Evolutionary conservation across 225 moss, liverwort and hornwort genomes (phyloP).

Genomic region (Straminergon stramineum): DNA sequence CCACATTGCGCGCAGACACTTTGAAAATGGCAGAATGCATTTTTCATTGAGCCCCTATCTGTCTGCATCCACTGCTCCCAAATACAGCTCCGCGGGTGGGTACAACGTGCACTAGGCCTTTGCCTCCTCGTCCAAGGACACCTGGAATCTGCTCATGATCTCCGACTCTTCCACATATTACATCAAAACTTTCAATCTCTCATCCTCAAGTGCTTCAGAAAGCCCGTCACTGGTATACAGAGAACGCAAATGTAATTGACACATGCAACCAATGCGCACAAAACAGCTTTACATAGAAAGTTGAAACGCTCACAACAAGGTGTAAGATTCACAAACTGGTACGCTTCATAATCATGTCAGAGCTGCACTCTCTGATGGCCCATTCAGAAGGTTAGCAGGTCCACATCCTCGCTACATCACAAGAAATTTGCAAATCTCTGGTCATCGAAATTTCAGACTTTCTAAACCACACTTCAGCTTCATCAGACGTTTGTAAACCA

Average conservation of each 20-base stretch:
- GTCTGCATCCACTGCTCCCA: not conserved
- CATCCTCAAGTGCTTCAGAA: not conserved
- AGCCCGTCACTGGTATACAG: not conserved
- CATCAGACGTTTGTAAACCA: not conserved
- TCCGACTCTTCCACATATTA: not conserved
- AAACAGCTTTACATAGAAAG: not conserved
- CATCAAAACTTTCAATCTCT: not conserved
- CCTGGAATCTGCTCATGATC: not conserved
- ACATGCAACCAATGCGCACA: not conserved
- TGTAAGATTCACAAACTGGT: not conserved
- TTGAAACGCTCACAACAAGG: not conserved
- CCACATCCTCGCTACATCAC: not conserved
- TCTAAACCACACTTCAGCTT: not conserved
- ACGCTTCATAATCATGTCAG: not conserved
- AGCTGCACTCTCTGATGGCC: not conserved
- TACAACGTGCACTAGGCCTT: not conserved
- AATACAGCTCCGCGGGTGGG: not conserved
- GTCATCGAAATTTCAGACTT: not conserved
- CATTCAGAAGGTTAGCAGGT: not conserved
- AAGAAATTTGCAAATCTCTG: not conserved
- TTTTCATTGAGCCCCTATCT: not conserved
- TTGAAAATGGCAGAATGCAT: not conserved
- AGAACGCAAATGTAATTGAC: not conserved
- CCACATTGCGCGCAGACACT: not conserved
- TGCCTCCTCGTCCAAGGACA: not conserved